phyloP scores from a whole-genome alignment of 1,284 basidiomycete genomes.

The Irpex sp. region DNA sequence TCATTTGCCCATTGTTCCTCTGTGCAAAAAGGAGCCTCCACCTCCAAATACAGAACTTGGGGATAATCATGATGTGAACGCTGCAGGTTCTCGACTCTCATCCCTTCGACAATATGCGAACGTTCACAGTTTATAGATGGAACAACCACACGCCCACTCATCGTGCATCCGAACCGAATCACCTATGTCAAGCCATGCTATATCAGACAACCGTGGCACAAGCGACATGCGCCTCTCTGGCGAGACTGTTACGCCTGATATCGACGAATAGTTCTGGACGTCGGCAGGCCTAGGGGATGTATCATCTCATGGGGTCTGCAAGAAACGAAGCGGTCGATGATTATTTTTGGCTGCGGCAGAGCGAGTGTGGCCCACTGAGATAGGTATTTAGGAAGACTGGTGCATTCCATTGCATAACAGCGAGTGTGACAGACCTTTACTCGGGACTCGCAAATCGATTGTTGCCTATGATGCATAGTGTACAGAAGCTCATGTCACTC shows the following conservation, averaged over 20 bases:
- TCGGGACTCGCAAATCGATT: no score
- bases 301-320: not conserved
- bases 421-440: no score
- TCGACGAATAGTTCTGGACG: not conserved
- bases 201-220: not conserved
- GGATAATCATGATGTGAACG: not conserved
- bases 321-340: not conserved
- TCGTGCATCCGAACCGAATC: not conserved
- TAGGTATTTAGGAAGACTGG: not conserved
- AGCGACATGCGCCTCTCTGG: not conserved
- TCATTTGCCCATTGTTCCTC: not conserved
- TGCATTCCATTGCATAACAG: no score
- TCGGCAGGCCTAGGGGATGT: not conserved
- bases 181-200: not conserved
- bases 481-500: no score
- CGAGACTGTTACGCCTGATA: not conserved
- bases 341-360: not conserved
- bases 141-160: not conserved
- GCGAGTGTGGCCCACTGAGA: not conserved
- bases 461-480: no score
- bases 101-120: not conserved
- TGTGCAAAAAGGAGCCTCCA: not conserved
- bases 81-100: not conserved
- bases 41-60: not conserved
- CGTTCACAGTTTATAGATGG: not conserved